Base-by-base conservation (phyloP, 2,329 filamentous ascomycete species). In the Aspergillus carbonarius region DNA sequence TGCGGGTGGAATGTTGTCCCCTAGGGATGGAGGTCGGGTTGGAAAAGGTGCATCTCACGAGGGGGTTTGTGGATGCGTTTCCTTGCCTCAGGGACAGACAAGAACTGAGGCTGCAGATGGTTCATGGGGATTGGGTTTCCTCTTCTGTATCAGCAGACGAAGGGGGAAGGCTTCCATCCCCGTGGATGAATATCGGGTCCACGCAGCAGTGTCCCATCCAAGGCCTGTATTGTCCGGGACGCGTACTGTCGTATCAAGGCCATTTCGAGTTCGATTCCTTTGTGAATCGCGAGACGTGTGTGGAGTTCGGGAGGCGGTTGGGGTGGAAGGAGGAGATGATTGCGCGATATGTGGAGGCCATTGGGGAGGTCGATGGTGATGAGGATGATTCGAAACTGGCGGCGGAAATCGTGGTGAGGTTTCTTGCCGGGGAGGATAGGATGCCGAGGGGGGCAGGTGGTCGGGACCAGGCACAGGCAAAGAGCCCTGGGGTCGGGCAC, bases 51-150 rank as follows among this genome's bases (percentile, higher is more conserved):
- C 60, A 48, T 1, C 55, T 75, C 57, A 13, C 62, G 53, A 34
- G 58, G 55, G 18, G 60, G 46, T 57, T 67, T 60, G 12, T 30
- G 10, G 42, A 37, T 1, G 23, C 42, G 9, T 65, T 66, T 32
- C 35, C 37, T 34, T 30, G 34, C 15, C 46, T 3, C 18, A 52
- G 0, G n/a, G 5, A 50, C 42, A 1, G 0, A 46, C 20, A 4
- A 4, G 54, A 62, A 40, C 63, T 74, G 55, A 64, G 65, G 2
- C 59, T 76, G 34, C 73, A 75, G 58, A 60, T 75, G 20, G 61
- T 76, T 7, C 73, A 76, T 49, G 67, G 70, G 4, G 73, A 76
- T 27, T 63, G 63, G 17, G 73, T 75, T 0, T 60, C 39, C 7
- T 10, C 30, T 12, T 32, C 30, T 2, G 8, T 30, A 30, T 30